Evolutionary conservation across 139 green algal genomes (phyloP).

Genomic region (Auxenochlorella protothecoides): DNA sequence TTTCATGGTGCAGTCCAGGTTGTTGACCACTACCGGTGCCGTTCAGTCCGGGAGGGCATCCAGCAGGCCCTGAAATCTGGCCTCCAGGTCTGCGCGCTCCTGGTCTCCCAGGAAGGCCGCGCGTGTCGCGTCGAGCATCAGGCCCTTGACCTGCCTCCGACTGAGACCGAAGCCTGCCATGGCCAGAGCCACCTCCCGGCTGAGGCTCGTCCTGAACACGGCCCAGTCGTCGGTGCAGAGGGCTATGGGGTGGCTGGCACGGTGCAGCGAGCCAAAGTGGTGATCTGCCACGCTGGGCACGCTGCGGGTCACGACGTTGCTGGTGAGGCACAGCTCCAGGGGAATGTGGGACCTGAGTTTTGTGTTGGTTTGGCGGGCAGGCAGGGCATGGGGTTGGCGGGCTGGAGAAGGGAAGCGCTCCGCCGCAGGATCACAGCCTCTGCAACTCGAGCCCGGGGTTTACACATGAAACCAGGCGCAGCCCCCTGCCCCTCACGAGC

Average conservation of each 20-base stretch:
- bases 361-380: no score
- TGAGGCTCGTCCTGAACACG: constrained; percentile 58
- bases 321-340: constrained; percentile 69
- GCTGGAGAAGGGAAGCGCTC: background rate
- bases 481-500: background rate
- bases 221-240: constrained; percentile 76
- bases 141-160: no score
- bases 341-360: constrained; percentile 35
- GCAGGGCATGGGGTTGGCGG: background rate
- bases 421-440: background rate
- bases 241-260: constrained; percentile 48
- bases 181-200: constrained; percentile 4
- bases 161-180: no score
- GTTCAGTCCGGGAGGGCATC: no score
- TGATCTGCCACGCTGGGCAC: constrained; percentile 47
- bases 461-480: background rate
- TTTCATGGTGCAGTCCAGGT: no score
- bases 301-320: constrained; percentile 40
- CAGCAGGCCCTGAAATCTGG: no score
- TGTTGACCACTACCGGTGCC: no score
- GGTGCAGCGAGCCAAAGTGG: constrained; percentile 53
- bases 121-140: no score
- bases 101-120: no score
- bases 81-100: no score
- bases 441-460: no score